Evolutionary conservation across 139 green algal genomes (phyloP).

Genomic region (Parachlorella kessleri): DNA sequence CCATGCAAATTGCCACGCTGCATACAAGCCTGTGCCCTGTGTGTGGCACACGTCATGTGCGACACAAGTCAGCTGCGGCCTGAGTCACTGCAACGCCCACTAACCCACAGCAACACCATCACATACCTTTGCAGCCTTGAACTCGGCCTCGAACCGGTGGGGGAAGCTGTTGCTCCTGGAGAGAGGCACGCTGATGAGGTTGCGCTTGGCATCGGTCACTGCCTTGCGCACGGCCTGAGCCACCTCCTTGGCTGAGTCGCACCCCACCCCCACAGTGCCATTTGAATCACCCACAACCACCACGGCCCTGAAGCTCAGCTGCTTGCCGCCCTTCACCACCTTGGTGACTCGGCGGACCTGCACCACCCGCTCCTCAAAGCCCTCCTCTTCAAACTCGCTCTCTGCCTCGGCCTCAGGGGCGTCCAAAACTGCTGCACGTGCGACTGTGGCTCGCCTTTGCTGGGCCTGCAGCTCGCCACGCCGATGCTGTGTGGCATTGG

Average conservation of each 20-base stretch:
- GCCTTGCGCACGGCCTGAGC: constrained; percentile 82
- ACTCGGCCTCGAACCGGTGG: constrained; percentile 81
- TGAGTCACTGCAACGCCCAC: too few species aligned
- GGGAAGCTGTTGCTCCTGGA: constrained; percentile 75
- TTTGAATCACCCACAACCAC: constrained; percentile 77
- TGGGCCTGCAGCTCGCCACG: too few species aligned
- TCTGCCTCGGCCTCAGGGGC: neutral
- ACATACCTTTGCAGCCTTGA: constrained; percentile 76
- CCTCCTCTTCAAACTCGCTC: constrained; percentile 16
- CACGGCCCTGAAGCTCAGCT: constrained; percentile 85
- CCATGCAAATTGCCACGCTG: too few species aligned
- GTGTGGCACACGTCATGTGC: too few species aligned
- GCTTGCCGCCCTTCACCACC: constrained; percentile 93
- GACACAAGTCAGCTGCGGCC: neutral
- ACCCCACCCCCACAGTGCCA: constrained; percentile 85
- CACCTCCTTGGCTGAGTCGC: constrained; percentile 88
- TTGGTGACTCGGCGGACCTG: constrained; percentile 92
- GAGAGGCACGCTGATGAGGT: constrained; percentile 67
- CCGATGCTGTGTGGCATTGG: too few species aligned
- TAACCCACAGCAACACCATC: neutral
- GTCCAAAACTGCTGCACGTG: neutral
- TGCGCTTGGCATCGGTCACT: constrained; percentile 73
- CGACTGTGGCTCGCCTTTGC: too few species aligned
- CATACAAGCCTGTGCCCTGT: too few species aligned
- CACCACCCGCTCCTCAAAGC: constrained; percentile 62